Base-by-base conservation (phyloP, 805 yeast genomes). In the Kodamaea lidongshanica region DNA sequence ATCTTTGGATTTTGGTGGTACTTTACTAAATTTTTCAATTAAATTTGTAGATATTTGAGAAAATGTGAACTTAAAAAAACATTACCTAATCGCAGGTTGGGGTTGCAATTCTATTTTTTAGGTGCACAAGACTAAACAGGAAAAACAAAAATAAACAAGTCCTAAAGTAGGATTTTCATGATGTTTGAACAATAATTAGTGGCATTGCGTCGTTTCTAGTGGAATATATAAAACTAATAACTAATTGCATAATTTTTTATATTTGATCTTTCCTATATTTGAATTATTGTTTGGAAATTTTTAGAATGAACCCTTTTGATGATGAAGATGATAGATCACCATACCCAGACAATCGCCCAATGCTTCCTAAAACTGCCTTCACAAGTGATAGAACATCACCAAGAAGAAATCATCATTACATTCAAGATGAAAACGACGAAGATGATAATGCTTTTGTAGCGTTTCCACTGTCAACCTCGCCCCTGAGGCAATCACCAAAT, bases 401-500 rank as follows among this genome's bases (percentile, higher is more conserved):
- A 1, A 56, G 56, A 44, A 49, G 63, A 30, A 56, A 47, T 26
- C 52, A 48, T 16, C 55, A 54, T 16, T 40, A 45, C n/a, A 28
- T 20, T 6, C 45, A 40, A 17, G 39, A 35, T 11, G 50, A 40
- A 7, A 61, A 42, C 7, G 52, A 58, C 7, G 46, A 47, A 6
- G 34, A 30, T 12, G 26, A 25, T 13, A 29, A 19, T 12, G 54
- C 44, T 5, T 54, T 58, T 13, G 45, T 52, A 27, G 57, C 54
- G 5, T 61, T 58, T 28, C 61, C 61, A 10, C 46, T 33, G 30
- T 46, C 47, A 9, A 33, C 40, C n/a, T 56, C 42, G 14, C 50
- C 44, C n/a, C 28, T 34, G 25, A 53, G 67, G 38, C 63, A 57
- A 27, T 63, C 69, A n/a, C 70, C 70, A 1, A 61, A 61, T 31